Conservation (phyloP, 2,329 filamentous ascomycete species). For the Xylariaceae sp. region DNA sequence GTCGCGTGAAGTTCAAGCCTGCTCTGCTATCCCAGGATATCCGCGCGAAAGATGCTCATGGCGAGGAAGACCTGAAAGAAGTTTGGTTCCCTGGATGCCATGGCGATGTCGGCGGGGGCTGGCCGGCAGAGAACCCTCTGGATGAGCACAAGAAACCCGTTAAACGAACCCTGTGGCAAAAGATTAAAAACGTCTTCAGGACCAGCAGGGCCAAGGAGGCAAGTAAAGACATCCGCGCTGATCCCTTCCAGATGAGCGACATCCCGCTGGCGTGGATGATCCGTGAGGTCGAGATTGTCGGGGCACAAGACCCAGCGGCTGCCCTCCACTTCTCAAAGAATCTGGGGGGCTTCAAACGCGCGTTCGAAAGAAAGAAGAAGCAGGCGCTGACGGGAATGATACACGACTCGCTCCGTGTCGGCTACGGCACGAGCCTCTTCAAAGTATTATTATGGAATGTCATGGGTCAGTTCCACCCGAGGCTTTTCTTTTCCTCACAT, state of each 20-base stretch:
- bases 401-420: slow-evolving; percentile 39
- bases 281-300: slow-evolving; percentile 42
- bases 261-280: slow-evolving; percentile 52
- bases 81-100: slow-evolving; percentile 55
- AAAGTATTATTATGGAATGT: slow-evolving; percentile 41
- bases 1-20: slow-evolving; percentile 52
- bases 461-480: slow-evolving; percentile 35
- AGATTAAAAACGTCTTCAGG: slow-evolving; percentile 36
- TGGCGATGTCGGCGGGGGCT: slow-evolving; percentile 52
- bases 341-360: slow-evolving; percentile 33
- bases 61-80: slow-evolving; percentile 44
- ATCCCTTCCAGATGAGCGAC: slow-evolving; percentile 45
- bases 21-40: slow-evolving; percentile 44
- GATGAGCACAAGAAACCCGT: slow-evolving; percentile 24
- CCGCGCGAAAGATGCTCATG: slow-evolving; percentile 21
- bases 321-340: slow-evolving; percentile 37
- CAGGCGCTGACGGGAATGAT: slow-evolving; percentile 34
- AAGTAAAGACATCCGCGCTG: slow-evolving; percentile 31
- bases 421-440: slow-evolving; percentile 37
- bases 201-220: slow-evolving; percentile 34
- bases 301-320: slow-evolving; percentile 29
- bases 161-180: slow-evolving; percentile 32
- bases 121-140: slow-evolving; percentile 33
- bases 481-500: neutral
- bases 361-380: slow-evolving; percentile 31